A percentile compares a stretch with the other conserved stretches of the same genome.
phyloP scores from a whole-genome alignment of 768 basidiomycete genomes.

The Termitomyces sp. region DNA sequence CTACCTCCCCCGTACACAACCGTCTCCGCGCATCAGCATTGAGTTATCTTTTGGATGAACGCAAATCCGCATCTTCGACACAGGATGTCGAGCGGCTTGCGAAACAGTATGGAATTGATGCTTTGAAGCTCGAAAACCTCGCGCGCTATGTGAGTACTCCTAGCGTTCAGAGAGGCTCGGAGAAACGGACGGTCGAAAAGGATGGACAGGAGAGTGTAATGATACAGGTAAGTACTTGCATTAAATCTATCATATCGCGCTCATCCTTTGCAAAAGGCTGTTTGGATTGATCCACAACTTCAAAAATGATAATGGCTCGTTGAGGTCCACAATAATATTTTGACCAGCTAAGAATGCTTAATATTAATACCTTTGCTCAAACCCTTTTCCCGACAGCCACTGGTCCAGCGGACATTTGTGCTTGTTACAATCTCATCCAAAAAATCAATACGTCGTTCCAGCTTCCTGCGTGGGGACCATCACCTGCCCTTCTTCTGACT shows the following conservation, averaged over 20 bases:
- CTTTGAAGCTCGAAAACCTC: constrained; percentile 44
- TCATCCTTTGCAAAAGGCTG: constrained; percentile 25
- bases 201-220: constrained; percentile 51
- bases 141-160: constrained; percentile 59
- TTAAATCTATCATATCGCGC: not conserved
- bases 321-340: not conserved
- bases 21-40: constrained; percentile 49
- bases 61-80: constrained; percentile 40
- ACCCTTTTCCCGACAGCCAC: not conserved
- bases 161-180: constrained; percentile 45
- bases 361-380: not conserved
- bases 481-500: no score
- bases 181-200: constrained; percentile 37
- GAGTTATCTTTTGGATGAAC: constrained; percentile 54
- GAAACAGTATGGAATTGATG: constrained; percentile 49
- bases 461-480: no score
- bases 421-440: no score
- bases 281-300: constrained; percentile 36
- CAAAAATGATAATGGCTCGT: constrained; percentile 7
- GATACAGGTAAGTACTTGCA: constrained; percentile 37
- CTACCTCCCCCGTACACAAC: constrained; percentile 37
- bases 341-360: not conserved
- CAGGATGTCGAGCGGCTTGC: constrained; percentile 47
- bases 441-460: no score
- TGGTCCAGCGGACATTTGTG: not conserved